Evolutionary conservation across 306 rosid species (phyloP).

Genomic region (Rubus parviflorus): DNA sequence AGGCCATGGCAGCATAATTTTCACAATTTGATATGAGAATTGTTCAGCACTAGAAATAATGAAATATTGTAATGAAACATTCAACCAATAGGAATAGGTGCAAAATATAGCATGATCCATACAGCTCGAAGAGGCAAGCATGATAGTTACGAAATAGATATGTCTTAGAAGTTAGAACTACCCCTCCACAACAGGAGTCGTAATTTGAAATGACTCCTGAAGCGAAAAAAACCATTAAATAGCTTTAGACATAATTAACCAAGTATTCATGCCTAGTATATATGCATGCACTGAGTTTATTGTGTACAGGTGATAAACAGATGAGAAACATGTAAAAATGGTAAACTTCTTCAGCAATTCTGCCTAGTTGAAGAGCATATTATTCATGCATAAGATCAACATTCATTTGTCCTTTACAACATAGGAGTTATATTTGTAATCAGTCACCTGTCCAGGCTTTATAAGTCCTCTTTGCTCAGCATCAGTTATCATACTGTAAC

Average conservation of each 20-base stretch:
- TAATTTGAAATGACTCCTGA: not conserved
- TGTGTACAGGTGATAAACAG: not conserved
- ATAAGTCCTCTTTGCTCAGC: conserved; percentile 90
- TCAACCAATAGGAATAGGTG: not conserved
- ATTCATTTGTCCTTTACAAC: not conserved
- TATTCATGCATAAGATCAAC: conserved; percentile 20
- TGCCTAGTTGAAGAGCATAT: conserved; percentile 1
- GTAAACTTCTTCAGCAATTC: not conserved
- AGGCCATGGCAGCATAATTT: not conserved
- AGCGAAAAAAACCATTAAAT: not conserved
- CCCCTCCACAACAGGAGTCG: not conserved
- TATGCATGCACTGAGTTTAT: not conserved
- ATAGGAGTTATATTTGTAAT: not conserved
- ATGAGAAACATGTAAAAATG: conserved; percentile 2
- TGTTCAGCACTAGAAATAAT: not conserved
- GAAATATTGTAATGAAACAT: not conserved
- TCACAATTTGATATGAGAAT: not conserved
- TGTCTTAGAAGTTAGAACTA: not conserved
- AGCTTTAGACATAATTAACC: not conserved
- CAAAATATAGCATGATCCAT: not conserved
- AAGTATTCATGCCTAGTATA: not conserved
- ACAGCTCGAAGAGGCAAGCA: not conserved
- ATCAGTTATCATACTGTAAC: conserved; percentile 83
- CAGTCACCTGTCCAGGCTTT: conserved; percentile 84
- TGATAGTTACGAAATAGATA: not conserved